phyloP scores from a whole-genome alignment of 805 yeast genomes.

The Candida vartiovaarae region DNA sequence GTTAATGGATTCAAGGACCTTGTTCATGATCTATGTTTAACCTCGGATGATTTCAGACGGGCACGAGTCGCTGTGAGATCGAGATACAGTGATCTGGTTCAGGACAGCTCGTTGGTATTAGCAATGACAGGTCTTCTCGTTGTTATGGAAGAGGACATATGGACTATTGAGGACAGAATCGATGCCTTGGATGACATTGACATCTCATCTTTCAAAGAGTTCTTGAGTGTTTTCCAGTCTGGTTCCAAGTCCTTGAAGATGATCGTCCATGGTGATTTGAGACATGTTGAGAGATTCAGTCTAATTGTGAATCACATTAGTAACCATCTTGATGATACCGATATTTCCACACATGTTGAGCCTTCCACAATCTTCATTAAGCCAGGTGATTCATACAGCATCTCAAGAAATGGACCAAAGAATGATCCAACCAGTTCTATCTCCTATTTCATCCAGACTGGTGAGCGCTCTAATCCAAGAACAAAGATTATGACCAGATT shows the following conservation, averaged over 20 bases:
- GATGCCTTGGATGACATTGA: slow-evolving; percentile 49
- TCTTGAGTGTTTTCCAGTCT: slow-evolving; percentile 24
- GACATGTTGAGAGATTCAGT: slow-evolving; percentile 18
- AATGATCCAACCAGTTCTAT: slow-evolving; percentile 48
- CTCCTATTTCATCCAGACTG: slow-evolving; percentile 51
- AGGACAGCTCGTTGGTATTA: slow-evolving; percentile 38
- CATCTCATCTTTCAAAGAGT: slow-evolving; percentile 25
- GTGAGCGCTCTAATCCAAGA: slow-evolving; percentile 32
- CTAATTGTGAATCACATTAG: slow-evolving; percentile 23
- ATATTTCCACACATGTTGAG: slow-evolving; percentile 1
- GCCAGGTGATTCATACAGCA: slow-evolving; percentile 29
- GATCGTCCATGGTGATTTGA: slow-evolving; percentile 45
- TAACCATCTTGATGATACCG: slow-evolving; percentile 17
- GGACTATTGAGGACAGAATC: slow-evolving; percentile 47
- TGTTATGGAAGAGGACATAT: slow-evolving; percentile 48
- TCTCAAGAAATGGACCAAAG: slow-evolving; percentile 28
- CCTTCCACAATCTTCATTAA: slow-evolving; percentile 35
- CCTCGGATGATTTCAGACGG: slow-evolving; percentile 33
- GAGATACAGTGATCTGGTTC: slow-evolving; percentile 37
- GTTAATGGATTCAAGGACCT: slow-evolving; percentile 26
- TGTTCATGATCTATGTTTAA: slow-evolving; percentile 8
- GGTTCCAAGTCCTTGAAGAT: slow-evolving; percentile 31
- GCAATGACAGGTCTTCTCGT: slow-evolving; percentile 45
- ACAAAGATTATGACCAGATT: slow-evolving; percentile 38
- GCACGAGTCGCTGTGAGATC: slow-evolving; percentile 42